Percentiles rank a stretch among this genome's conserved stretches.
Conservation (phyloP, 768 basidiomycete species). For the Sporobolomyces pararoseus region DNA sequence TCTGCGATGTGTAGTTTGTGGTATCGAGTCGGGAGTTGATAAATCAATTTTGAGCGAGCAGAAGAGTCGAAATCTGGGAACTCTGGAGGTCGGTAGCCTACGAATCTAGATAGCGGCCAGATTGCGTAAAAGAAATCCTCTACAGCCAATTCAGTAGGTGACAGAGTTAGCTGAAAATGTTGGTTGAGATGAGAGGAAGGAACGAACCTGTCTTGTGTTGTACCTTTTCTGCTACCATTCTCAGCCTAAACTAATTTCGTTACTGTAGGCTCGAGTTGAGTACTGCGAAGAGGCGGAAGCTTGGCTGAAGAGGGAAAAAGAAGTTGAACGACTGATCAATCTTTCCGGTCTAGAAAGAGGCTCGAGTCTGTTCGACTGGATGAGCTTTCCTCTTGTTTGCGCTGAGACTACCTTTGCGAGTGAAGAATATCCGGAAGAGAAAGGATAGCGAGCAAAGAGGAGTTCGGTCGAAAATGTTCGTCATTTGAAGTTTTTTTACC, state of each 20-base stretch:
- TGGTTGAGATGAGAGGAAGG: background rate
- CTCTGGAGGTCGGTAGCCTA: conserved; percentile 26
- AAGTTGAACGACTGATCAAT: too few relatives aligned
- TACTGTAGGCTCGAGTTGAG: too few relatives aligned
- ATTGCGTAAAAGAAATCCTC: conserved; percentile 17
- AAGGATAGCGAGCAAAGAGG: too few relatives aligned
- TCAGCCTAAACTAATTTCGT: background rate
- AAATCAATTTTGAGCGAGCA: background rate
- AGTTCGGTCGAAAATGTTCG: too few relatives aligned
- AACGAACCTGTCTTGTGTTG: background rate
- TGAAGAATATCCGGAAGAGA: too few relatives aligned
- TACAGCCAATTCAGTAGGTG: background rate
- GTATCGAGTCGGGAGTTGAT: conserved; percentile 14
- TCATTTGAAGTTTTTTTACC: too few relatives aligned
- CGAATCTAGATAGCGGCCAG: conserved; percentile 33
- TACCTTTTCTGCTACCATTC: background rate
- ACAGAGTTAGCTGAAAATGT: background rate
- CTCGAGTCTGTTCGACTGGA: too few relatives aligned
- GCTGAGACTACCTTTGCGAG: too few relatives aligned
- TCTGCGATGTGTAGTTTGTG: background rate
- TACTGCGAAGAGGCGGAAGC: too few relatives aligned
- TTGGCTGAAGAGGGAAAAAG: too few relatives aligned
- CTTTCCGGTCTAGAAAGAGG: too few relatives aligned
- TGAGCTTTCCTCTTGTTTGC: too few relatives aligned
- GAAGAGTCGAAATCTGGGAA: conserved; percentile 7